Evolutionary conservation across 331 rosid genomes (phyloP).

Genomic region (Rosa hybrid): DNA sequence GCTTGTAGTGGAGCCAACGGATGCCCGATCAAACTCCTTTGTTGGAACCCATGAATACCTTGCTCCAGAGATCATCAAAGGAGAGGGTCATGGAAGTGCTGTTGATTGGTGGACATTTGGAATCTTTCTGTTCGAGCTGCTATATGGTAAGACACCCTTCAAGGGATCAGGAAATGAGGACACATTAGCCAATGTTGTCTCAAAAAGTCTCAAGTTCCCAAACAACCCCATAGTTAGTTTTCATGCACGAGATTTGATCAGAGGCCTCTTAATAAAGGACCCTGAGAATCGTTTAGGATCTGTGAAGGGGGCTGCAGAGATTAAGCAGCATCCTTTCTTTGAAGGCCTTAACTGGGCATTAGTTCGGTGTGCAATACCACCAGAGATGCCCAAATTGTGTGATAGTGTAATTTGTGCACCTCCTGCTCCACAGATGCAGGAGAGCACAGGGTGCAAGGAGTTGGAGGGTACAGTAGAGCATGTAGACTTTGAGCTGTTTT

Average conservation of each 20-base stretch:
- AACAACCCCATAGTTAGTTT: slow-evolving; percentile 80
- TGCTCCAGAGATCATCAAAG: slow-evolving; percentile 90
- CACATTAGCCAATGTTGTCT: slow-evolving; percentile 72
- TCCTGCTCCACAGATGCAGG: slow-evolving; percentile 50
- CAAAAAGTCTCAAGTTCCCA: slow-evolving; percentile 87
- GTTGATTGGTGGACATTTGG: slow-evolving; percentile 99
- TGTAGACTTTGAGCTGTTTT: slow-evolving; percentile 79
- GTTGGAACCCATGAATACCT: slow-evolving; percentile 98
- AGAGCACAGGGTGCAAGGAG: slow-evolving; percentile 43
- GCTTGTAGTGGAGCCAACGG: slow-evolving; percentile 88
- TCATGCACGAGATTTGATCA: slow-evolving; percentile 86
- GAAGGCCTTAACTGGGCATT: slow-evolving; percentile 98
- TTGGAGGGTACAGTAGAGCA: slow-evolving; percentile 58
- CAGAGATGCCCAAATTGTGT: slow-evolving; percentile 71
- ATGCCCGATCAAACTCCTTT: slow-evolving; percentile 91
- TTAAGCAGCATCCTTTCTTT: slow-evolving; percentile 92
- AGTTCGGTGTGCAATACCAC: slow-evolving; percentile 87
- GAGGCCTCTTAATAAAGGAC: slow-evolving; percentile 78
- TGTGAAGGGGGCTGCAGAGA: slow-evolving; percentile 88
- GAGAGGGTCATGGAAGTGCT: slow-evolving; percentile 86
- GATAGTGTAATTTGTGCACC: slow-evolving; percentile 51
- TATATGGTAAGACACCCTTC: slow-evolving; percentile 96
- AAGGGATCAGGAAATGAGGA: slow-evolving; percentile 83
- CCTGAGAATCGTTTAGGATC: slow-evolving; percentile 93
- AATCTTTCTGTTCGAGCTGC: slow-evolving; percentile 79